Base-by-base conservation (phyloP, 805 yeast genomes). In the Hanseniaspora guilliermondii region DNA sequence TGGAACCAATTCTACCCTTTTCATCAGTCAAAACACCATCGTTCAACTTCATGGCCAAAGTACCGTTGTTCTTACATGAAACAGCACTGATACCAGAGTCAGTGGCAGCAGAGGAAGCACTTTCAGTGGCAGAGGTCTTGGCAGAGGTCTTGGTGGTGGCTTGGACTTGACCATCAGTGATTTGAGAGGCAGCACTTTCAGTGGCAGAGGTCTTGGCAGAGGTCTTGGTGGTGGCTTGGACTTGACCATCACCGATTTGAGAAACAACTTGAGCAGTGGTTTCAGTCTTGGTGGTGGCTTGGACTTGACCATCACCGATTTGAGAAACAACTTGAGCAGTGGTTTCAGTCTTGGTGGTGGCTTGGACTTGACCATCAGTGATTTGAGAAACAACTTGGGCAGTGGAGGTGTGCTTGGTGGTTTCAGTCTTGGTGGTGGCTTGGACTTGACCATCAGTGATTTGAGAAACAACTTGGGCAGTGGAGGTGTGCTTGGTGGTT, bases 1-100 rank as follows among this genome's bases (percentile, higher is more conserved):
- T 79, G 47, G 85, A 74, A 59, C 85, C 85, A 59, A 80, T 68
- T 74, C 86, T 77, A 47, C 80, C 82, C 56, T 69, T 60, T 19
- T 73, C 60, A 61, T 81, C 86, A 12, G 66, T 73, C 62, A 82
- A 72, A 46, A 76, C 63, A 56, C 78, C 69, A 33, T 63, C 68
- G 41, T 72, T 65, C 62, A 82, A 74, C 25, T 73, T 69, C 71
- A 81, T 68, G 22, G 76, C 64, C 59, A 82, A 72, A 47, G 82
- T 67, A 63, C 72, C 69, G 25, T 64, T 64, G 49, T 72, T 66
- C 19, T 65, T 59, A 64, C 82, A 76, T 12, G 75, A 60, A 16
- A 58, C 60, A 35, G 66, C 57, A 14, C 48, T 37, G 24, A 60
- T 60, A 47, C 59, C 53, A 53, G 46, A 45, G 35, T 52, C 56